These are phyloP conservation scores for Euphorbia pulcherrima DNA, from an alignment of 345 rosid species.

Conservation along the genomic window DNA sequence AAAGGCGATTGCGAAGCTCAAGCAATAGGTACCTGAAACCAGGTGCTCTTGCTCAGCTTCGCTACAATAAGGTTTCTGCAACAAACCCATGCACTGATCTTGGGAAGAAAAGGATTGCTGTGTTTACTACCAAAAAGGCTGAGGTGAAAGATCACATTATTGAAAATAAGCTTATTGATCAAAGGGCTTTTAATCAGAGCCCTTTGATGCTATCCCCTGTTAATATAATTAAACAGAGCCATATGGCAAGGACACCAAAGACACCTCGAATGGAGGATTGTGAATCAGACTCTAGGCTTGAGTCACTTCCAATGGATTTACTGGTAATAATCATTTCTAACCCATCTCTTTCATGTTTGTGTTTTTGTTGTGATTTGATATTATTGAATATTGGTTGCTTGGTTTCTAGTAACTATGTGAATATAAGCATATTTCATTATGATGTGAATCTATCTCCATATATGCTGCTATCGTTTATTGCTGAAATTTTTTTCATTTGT, in stretches of 20 bases:
- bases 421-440: neutral
- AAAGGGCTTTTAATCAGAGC: slow-evolving; percentile 43
- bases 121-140: slow-evolving; percentile 38
- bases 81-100: slow-evolving; percentile 65
- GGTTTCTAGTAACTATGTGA: too few relatives aligned
- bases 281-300: slow-evolving; percentile 64
- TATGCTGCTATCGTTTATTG: neutral
- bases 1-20: slow-evolving; percentile 50
- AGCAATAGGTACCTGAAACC: slow-evolving; percentile 68
- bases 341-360: neutral
- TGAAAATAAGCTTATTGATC: slow-evolving; percentile 35
- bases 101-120: slow-evolving; percentile 65
- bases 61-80: slow-evolving; percentile 43
- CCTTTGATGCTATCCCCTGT: slow-evolving; percentile 60
- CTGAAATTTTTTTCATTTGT: neutral
- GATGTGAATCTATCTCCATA: neutral
- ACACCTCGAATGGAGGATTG: slow-evolving; percentile 56
- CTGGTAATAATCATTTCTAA: slow-evolving; percentile 45
- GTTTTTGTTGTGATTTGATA: neutral
- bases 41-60: slow-evolving; percentile 75
- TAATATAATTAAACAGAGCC: slow-evolving; percentile 41
- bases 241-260: slow-evolving; percentile 58
- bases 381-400: neutral
- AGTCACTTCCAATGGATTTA: slow-evolving; percentile 82
- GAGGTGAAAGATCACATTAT: slow-evolving; percentile 25